Conservation (phyloP, 306 rosid species). For the Inga laurina region DNA sequence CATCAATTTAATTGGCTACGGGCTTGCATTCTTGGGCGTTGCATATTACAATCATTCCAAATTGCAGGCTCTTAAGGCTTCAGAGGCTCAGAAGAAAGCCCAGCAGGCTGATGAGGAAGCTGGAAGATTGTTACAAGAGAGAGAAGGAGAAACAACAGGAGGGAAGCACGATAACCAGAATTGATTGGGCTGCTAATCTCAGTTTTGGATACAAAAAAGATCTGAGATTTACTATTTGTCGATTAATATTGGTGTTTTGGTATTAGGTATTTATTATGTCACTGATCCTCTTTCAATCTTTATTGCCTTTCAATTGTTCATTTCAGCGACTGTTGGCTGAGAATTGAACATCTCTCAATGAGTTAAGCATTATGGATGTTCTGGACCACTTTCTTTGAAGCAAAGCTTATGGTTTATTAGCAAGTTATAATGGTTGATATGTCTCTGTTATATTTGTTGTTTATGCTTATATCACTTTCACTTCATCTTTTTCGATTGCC, state of each 20-base stretch:
- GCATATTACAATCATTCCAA: slow-evolving; percentile 69
- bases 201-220: slow-evolving; percentile 13
- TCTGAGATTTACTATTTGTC: neutral
- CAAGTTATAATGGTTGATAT: neutral
- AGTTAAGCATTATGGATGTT: slow-evolving; percentile 21
- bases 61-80: slow-evolving; percentile 65
- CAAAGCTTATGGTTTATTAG: slow-evolving; percentile 7
- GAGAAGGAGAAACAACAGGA: slow-evolving; percentile 42
- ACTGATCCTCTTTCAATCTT: neutral
- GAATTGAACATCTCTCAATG: slow-evolving; percentile 7
- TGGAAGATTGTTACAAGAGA: slow-evolving; percentile 66
- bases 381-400: slow-evolving; percentile 1
- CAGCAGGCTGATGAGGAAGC: slow-evolving; percentile 69
- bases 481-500: neutral
- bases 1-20: slow-evolving; percentile 60
- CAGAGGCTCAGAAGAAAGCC: slow-evolving; percentile 61
- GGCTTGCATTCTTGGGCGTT: slow-evolving; percentile 62
- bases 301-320: neutral
- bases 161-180: slow-evolving; percentile 49
- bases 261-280: slow-evolving; percentile 7
- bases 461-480: neutral
- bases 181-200: slow-evolving; percentile 36
- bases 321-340: neutral
- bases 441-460: neutral
- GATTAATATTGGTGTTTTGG: slow-evolving; percentile 2